phyloP scores from a whole-genome alignment of 306 rosid species.

The Castanea sativa region DNA sequence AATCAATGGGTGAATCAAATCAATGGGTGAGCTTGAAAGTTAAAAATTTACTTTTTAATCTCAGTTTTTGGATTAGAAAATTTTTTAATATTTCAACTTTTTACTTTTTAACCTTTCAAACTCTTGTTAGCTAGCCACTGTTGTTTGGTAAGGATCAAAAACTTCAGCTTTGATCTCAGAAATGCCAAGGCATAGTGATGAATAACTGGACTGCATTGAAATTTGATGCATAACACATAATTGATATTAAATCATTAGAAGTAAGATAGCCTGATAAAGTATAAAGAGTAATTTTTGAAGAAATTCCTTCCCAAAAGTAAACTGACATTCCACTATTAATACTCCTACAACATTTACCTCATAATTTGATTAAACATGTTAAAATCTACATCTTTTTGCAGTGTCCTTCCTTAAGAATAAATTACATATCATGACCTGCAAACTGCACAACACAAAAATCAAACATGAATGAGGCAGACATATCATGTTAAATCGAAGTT shows the following conservation, averaged over 20 bases:
- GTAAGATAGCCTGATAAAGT: neutral
- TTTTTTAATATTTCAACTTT: too few species aligned
- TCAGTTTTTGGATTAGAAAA: too few species aligned
- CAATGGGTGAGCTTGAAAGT: too few species aligned
- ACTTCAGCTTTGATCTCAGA: neutral
- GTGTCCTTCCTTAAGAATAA: constrained; percentile 32
- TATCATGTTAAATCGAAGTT: neutral
- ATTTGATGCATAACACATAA: neutral
- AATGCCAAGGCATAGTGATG: neutral
- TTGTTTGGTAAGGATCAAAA: too few species aligned
- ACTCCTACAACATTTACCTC: constrained; percentile 38
- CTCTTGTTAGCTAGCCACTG: too few species aligned
- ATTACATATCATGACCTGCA: constrained; percentile 41
- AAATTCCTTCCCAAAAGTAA: constrained; percentile 1
- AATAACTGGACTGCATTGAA: neutral
- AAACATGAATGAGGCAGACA: neutral
- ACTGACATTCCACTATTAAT: constrained; percentile 2
- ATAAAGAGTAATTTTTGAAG: neutral
- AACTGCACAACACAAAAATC: constrained; percentile 31
- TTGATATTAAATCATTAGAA: neutral
- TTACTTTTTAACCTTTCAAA: too few species aligned
- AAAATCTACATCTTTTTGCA: constrained; percentile 39
- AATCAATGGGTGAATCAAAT: too few species aligned
- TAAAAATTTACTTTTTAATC: too few species aligned
- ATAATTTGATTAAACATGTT: constrained; percentile 31